A percentile compares a stretch with the other conserved stretches of the same genome.
Evolutionary conservation across 345 rosid species (phyloP).

Genomic region (Pistacia atlantica): DNA sequence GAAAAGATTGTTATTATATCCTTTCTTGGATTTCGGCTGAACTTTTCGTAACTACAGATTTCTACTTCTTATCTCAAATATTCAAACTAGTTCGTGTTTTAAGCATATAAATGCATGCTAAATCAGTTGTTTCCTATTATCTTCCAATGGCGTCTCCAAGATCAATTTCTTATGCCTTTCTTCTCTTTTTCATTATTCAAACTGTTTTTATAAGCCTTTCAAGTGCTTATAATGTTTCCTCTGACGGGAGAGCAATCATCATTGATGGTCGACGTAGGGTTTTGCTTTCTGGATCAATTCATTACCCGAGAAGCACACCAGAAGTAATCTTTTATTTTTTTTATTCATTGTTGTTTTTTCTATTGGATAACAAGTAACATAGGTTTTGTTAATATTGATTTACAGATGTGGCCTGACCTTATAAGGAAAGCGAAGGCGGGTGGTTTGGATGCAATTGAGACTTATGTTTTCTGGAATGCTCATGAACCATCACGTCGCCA

Average conservation of each 20-base stretch:
- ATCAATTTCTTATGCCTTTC: not conserved
- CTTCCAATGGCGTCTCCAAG: not conserved
- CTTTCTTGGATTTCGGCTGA: no score
- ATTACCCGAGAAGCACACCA: constrained; percentile 65
- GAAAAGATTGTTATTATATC: no score
- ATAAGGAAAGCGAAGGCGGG: constrained; percentile 59
- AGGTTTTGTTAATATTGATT: no score
- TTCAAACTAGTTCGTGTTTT: no score
- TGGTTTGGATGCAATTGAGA: constrained; percentile 59
- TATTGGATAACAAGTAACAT: no score
- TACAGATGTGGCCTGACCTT: no score
- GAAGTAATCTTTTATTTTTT: constrained; percentile 29
- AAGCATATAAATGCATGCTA: not conserved
- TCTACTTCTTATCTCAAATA: no score
- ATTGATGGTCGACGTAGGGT: constrained; percentile 54
- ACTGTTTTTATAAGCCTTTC: not conserved
- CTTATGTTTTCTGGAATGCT: constrained; percentile 68
- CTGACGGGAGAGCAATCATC: constrained; percentile 44
- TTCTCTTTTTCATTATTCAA: not conserved
- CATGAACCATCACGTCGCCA: constrained; percentile 60
- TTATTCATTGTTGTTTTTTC: not conserved
- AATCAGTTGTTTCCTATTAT: not conserved
- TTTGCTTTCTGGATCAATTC: constrained; percentile 70
- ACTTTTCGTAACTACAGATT: no score
- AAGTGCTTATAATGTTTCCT: constrained; percentile 33